Base-by-base conservation (phyloP, 495 filamentous ascomycete genomes). In the Aspergillus homomorphus region DNA sequence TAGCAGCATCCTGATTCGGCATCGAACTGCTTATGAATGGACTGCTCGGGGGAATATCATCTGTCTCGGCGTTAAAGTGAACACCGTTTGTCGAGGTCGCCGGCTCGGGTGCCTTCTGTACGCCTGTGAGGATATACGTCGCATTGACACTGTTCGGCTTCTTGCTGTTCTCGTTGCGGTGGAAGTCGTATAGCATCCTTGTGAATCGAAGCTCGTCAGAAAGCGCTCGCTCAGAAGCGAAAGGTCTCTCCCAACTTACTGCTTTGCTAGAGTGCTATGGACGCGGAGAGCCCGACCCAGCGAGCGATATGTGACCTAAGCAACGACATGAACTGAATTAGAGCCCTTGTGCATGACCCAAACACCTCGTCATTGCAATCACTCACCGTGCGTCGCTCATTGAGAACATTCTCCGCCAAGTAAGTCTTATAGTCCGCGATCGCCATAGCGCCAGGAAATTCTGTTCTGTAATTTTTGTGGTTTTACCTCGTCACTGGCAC, bases 101-200 rank as follows among this genome's bases (percentile, higher is more conserved):
- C 8, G 62, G 66, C 68, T 82, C 56, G n/a, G 58, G 53, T 3
- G 60, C 30, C 41, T 67, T 74, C 41, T 76, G 80, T 42, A 75
- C 69, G 20, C 94, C 94, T 54, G 87, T 85, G 22, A 98, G 66
- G 48, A 98, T 73, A 69, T 96, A 98, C 18, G 91, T 96, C 54
- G 94, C 93, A 74, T 92, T 85, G 42, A 98, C 80, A 38, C 80
- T 83, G 14, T 81, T 80, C 0, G 90, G 84, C 45, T 84, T 89
- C 67, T 88, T 91, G 30, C 77, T 79, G 72, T 93, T 96, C 75
- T 96, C 88, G 45, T 74, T 81, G 48, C 74, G 76, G 69, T 97
- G 82, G 63, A 96, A 98, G 15, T 96, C 92, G 71, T 86, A 96
- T 1, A 98, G 85, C 81, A 97, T 92, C 64, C 92, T 94, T 50